Evolutionary conservation across 2,329 filamentous ascomycete genomes (phyloP), one percentile per base, ranked within the genome.

Genomic region (Claviceps spartinae): DNA sequence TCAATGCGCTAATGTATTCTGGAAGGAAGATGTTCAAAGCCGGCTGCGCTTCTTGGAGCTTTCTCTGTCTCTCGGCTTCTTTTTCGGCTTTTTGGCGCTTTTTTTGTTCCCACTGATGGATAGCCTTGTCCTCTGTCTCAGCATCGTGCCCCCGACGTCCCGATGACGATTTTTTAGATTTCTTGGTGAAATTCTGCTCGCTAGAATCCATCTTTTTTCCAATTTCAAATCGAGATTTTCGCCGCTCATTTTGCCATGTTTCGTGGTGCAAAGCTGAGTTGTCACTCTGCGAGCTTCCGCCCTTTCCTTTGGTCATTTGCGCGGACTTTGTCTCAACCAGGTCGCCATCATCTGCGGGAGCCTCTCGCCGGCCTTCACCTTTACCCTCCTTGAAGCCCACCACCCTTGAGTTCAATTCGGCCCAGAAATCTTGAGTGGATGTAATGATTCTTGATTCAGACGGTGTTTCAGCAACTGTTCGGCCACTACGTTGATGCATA

Each of bases 1-100:
- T 88, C 9, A 80, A 77, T n/a, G 96, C 83, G 60, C 81, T 93
- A 67, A 98, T 94, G 60, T 88, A 95, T 62, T 96, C 88, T 0
- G 94, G 94, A 22, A 98, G 72, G 50, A 84, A 79, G 46, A 98
- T 86, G 1, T 69, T 69, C 1, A 75, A 77, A 2, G 77, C 79
- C 37, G 65, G 63, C 58, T 78, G 48, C 60, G 67, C 63, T 48
- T 64, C 65, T 54, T 68, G 65, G 63, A 68, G 65, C 54, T 68
- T 69, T 57, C 67, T 56, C 42, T 65, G 62, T 54, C 68, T 71
- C 50, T 61, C 63, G 14, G 67, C 69, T 50, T 67, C 65, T 54
- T 69, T 72, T 54, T 73, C 69, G 5, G 66, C 69, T 55, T 72
- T 73, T 42, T 64, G 68, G 37, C 63, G 67, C 30, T 69, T 68